Evolutionary conservation across 495 filamentous ascomycete genomes (phyloP), one percentile per base, ranked within the genome.

Genomic region (Halenospora varia): DNA sequence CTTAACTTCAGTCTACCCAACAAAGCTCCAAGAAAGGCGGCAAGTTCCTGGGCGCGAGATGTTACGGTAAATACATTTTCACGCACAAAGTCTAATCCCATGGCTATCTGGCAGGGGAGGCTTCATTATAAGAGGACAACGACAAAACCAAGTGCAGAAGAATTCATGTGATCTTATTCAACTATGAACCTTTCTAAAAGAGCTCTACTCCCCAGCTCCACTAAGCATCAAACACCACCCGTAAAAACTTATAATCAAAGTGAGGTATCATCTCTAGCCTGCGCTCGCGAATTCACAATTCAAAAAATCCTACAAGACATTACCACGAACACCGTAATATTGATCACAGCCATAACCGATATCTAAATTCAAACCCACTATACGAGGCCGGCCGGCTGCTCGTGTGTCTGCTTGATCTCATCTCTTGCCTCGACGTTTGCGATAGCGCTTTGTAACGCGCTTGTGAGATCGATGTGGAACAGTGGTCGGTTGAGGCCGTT

Each of bases 381-480:
- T 17, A 46, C 15, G 4, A 46, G 19, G 13, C 13, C 13, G 17
- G n/a, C 9, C 17, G 13, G 19, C 15, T 17, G 4, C 42, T 9
- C 8, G 19, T 6, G 13, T n/a, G 13, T n/a, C 42, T 46, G 42
- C 13, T 46, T n/a, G 17, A 46, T n/a, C 24, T 55, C 53, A 29
- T 65, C 62, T 35, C 76, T 71, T 39, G 72, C 74, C 75, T 87
- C 77, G 8, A 85, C 83, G 62, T 92, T 96, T 25, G 85, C 81
- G 61, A 97, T 81, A 15, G 91, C 93, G 70, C 89, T 93, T 71
- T 96, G 88, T 65, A 97, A 67, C 22, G 94, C 94, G 65, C 88
- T 93, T 13, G 92, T 96, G 24, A 98, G 70, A 68, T 98, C 94
- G 55, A 95, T 83, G 64, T 98, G 95, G 82, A 98, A 97, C 61